These are phyloP conservation scores for Metarhizium album DNA, from an alignment of 2,329 filamentous ascomycete genomes.

Conservation along the genomic window DNA sequence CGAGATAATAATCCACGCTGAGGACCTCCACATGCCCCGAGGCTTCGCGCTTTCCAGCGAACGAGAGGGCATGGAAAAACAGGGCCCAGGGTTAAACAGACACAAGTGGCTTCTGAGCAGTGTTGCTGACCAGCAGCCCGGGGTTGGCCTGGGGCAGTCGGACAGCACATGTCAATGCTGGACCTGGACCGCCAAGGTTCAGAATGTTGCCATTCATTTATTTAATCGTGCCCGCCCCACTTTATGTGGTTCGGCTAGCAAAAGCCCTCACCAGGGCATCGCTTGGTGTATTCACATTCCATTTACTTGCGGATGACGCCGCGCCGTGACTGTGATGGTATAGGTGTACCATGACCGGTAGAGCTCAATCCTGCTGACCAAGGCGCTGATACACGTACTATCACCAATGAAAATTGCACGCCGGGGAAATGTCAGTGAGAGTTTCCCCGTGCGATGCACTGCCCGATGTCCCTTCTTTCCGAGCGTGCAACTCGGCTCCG, in stretches of 20 bases:
- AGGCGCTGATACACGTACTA: background rate
- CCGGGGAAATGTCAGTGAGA: background rate
- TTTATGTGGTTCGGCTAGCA: too few species aligned
- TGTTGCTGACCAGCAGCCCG: background rate
- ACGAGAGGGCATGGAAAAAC: background rate
- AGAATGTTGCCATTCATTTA: too few species aligned
- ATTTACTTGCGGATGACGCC: too few species aligned
- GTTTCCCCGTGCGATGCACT: background rate
- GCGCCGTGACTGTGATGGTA: background rate
- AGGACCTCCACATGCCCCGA: constrained; percentile 3
- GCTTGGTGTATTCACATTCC: background rate
- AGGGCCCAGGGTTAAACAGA: constrained; percentile 3
- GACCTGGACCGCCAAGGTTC: too few species aligned
- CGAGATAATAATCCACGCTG: constrained; percentile 15
- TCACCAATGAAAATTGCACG: background rate
- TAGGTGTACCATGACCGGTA: background rate
- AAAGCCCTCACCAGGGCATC: too few species aligned
- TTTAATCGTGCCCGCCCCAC: too few species aligned
- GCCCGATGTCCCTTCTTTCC: constrained; percentile 2
- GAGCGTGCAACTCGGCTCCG: constrained; percentile 7
- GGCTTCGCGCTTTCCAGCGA: constrained; percentile 4
- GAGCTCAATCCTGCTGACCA: background rate
- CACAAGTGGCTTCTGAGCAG: background rate
- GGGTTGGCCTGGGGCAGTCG: background rate
- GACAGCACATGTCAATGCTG: background rate